Base-by-base conservation (phyloP, 805 yeast species). In the Ogataea trehaloabstinens region DNA sequence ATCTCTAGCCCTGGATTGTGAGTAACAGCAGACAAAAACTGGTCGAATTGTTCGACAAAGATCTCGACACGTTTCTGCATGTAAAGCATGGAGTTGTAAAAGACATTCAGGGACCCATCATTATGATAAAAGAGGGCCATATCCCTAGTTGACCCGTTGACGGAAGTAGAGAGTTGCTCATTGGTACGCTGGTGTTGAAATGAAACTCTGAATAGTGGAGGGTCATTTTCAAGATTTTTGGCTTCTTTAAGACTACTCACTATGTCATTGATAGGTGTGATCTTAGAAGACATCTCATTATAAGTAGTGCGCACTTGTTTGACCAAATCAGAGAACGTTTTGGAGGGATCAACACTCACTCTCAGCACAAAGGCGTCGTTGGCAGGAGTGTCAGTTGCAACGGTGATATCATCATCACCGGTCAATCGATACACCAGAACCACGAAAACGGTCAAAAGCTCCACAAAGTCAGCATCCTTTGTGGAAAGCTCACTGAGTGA, bases 331-430 rank as follows among this genome's bases (percentile, higher is more conserved):
- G 50, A 42, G 51, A 89, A 85, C 1, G 80, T 55, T 55, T 68
- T 56, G 6, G 67, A 62, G 24, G 85, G 78, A 36, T 76, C 73
- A 43, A 88, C 66, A 24, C 67, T 67, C 31, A 85, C 66, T 53
- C 96, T 73, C 19, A 87, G 58, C 13, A 86, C 80, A 48, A 80
- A 75, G 19, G 78, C 78, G 36, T 67, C 64, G 28, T 64, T 53
- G 5, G 61, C 61, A 3, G 63, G 50, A 19, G 73, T 61, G 49
- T 82, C 79, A 0, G 89, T 80, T n/a, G 90, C 89, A 44, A 91
- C 66, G n/a, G 84, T 81, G 35, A 93, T 81, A 53, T 91, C 97
- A 49, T 91, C 97, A 59, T 91, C 98, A 18, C 97, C 98, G 2
- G 96, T 84, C 33, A 87, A 68, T 56, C 98, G 73, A 62, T 76